Conservation (phyloP, 2,329 filamentous ascomycete genomes). For the Beauveria varroae region DNA sequence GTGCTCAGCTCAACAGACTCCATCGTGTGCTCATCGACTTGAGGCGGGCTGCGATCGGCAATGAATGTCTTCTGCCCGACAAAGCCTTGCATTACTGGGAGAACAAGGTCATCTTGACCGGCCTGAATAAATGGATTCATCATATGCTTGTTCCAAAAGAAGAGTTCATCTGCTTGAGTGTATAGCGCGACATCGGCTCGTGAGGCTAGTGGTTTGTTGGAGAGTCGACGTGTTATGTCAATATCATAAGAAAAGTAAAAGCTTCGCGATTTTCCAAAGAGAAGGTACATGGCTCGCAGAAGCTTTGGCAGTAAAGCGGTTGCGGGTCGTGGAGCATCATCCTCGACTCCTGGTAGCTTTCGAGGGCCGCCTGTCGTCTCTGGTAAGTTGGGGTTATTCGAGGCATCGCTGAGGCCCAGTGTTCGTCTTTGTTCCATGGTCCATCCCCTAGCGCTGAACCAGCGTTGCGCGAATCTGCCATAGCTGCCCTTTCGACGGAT, state of each 20-base stretch:
- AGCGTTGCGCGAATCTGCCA: slow-evolving; percentile 80
- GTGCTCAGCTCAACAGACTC: slow-evolving; percentile 40
- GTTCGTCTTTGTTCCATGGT: slow-evolving; percentile 61
- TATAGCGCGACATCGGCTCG: slow-evolving; percentile 49
- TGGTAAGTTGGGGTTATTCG: slow-evolving; percentile 14
- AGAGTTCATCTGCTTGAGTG: slow-evolving; percentile 65
- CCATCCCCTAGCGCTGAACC: slow-evolving; percentile 86
- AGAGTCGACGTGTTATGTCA: slow-evolving; percentile 69
- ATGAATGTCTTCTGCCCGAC: slow-evolving; percentile 79
- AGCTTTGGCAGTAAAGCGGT: slow-evolving; percentile 69
- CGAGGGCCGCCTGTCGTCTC: slow-evolving; percentile 13
- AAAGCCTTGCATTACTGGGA: slow-evolving; percentile 91
- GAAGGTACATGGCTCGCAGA: slow-evolving; percentile 71
- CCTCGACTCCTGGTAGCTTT: slow-evolving; percentile 34
- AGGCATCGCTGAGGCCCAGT: slow-evolving; percentile 55
- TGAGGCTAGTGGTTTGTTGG: slow-evolving; percentile 21
- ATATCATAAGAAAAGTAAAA: slow-evolving; percentile 96
- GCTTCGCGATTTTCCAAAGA: slow-evolving; percentile 73
- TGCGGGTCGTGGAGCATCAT: slow-evolving; percentile 21
- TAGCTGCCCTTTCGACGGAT: slow-evolving; percentile 77
- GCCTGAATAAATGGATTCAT: slow-evolving; percentile 64
- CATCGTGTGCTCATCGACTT: slow-evolving; percentile 38
- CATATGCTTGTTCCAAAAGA: slow-evolving; percentile 86
- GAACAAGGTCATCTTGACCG: slow-evolving; percentile 61
- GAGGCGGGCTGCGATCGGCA: slow-evolving; percentile 55